Evolutionary conservation across 1,284 basidiomycete genomes (phyloP), one percentile per base, ranked within the genome.

Genomic region (Phlebopus sp.): DNA sequence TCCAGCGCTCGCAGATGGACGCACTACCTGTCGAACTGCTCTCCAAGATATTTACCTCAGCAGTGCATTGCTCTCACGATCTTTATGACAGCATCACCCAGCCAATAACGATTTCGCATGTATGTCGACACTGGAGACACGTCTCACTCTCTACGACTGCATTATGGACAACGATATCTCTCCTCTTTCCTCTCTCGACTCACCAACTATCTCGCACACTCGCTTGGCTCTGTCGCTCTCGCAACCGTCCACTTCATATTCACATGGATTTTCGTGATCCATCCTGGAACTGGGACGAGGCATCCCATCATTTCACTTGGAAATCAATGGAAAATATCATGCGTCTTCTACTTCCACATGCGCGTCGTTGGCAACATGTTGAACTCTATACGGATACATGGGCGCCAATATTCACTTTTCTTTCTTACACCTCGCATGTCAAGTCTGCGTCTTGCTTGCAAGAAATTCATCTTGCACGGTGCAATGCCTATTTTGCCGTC

Each of bases 321-420:
- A 56, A 68, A 32, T 66, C 72, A 21, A 75, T 80, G 72, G 65
- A 73, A 39, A 50, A 58, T 5, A 55, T 78, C 19, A 62, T 80
- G 47, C 66, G 63, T 11, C 59, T 75, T 27, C 62, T 82, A 10
- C 51, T 75, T 8, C 69, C 70, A 11, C 73, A 75, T 14, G 67
- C 69, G 9, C 42, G 54, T 13, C 71, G 76, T 38, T 82, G 79
- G 79, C 62, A 66, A 40, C 61, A 52, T 8, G 44, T 81, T 38
- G 71, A 76, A 45, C 60, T 82, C 19, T 60, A 77, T 36, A 71
- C 77, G 1, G 79, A 81, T 50, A 81, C 77, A 3, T 82, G 79
- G 79, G 66, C 66, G 4, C 79, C 79, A 11, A 73, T 81, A 6
- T 73, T 73, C 53, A 63, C 69, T 4, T 79, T 82, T 53, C 68